phyloP scores from a whole-genome alignment of 768 basidiomycete genomes.

The Galerina marginata region DNA sequence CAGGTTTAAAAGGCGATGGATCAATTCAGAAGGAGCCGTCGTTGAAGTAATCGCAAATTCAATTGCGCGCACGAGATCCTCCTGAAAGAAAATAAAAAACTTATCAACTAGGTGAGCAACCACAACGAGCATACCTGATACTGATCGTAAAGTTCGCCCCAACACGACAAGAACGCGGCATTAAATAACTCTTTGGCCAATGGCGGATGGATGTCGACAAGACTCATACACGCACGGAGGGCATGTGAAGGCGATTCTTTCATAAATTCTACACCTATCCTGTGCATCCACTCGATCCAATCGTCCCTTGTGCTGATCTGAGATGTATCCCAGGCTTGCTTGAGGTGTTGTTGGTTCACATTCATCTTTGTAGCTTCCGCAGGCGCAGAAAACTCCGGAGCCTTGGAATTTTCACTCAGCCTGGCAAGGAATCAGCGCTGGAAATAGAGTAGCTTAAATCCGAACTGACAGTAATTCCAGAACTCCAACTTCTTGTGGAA shows the following conservation, averaged over 20 bases:
- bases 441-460: background rate
- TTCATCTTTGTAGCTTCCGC: constrained; percentile 88
- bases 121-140: constrained; percentile 73
- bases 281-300: constrained; percentile 96
- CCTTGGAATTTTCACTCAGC: constrained; percentile 62
- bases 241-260: constrained; percentile 98
- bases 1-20: constrained; percentile 89
- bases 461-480: constrained; percentile 65
- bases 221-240: constrained; percentile 92
- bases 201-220: constrained; percentile 90
- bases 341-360: constrained; percentile 96
- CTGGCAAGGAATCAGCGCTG: constrained; percentile 31
- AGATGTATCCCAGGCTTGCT: constrained; percentile 94
- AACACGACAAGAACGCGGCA: constrained; percentile 97
- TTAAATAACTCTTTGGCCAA: constrained; percentile 96
- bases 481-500: constrained; percentile 84
- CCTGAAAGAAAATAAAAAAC: constrained; percentile 50
- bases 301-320: constrained; percentile 79
- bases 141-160: constrained; percentile 94
- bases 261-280: constrained; percentile 93
- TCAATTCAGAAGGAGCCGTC: constrained; percentile 83
- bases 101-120: constrained; percentile 4
- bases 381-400: constrained; percentile 78
- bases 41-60: constrained; percentile 82
- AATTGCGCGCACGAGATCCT: constrained; percentile 91